Conservation (phyloP, 768 basidiomycete species). For the Leucogyrophana mollusca region DNA sequence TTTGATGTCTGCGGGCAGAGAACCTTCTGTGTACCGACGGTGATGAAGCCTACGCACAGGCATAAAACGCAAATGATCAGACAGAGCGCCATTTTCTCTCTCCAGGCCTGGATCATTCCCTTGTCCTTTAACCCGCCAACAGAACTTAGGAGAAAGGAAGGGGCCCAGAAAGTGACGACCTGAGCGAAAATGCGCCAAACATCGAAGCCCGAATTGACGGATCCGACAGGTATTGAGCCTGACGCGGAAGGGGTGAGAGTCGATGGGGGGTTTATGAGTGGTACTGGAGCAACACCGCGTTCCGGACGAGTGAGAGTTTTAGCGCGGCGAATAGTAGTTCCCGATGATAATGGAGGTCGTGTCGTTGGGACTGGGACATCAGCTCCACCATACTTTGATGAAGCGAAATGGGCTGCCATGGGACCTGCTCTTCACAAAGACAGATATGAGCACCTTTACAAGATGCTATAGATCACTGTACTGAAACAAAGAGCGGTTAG, state of each 20-base stretch:
- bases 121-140: slow-evolving; percentile 81
- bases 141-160: slow-evolving; percentile 67
- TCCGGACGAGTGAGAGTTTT: slow-evolving; percentile 98
- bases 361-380: slow-evolving; percentile 72
- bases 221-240: slow-evolving; percentile 35
- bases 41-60: slow-evolving; percentile 81
- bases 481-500: slow-evolving; percentile 11
- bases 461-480: neutral
- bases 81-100: slow-evolving; percentile 94
- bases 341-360: slow-evolving; percentile 47
- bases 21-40: slow-evolving; percentile 90
- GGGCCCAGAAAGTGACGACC: slow-evolving; percentile 89
- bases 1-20: slow-evolving; percentile 70
- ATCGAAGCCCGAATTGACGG: slow-evolving; percentile 32
- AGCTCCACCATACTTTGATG: slow-evolving; percentile 25
- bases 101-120: slow-evolving; percentile 85
- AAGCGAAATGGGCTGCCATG: slow-evolving; percentile 23
- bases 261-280: slow-evolving; percentile 84
- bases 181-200: slow-evolving; percentile 83
- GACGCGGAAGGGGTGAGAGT: slow-evolving; percentile 36
- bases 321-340: slow-evolving; percentile 73
- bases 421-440: slow-evolving; percentile 1
- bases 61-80: slow-evolving; percentile 82
- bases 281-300: slow-evolving; percentile 88
- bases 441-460: neutral